A percentile compares a stretch with the other conserved stretches of the same genome.
phyloP scores from a whole-genome alignment of 169 alveolate species.

The Cryptosporidium bovis region DNA sequence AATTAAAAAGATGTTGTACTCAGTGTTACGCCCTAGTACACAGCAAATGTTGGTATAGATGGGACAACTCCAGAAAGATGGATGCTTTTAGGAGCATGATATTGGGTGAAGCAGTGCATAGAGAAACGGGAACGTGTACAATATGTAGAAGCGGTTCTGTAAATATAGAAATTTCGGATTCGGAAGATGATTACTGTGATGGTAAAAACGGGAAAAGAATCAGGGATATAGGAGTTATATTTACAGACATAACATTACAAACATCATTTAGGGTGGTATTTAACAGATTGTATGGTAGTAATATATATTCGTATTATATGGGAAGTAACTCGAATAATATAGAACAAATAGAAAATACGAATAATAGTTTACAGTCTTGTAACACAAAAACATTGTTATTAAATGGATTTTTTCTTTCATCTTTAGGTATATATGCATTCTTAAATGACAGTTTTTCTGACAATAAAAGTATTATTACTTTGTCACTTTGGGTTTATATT shows the following conservation, averaged over 20 bases:
- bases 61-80: conserved; percentile 36
- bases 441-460: conserved; percentile 16
- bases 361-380: conserved; percentile 8
- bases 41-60: conserved; percentile 36
- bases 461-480: conserved; percentile 31
- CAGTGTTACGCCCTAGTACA: conserved; percentile 60
- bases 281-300: conserved; percentile 32
- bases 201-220: background rate
- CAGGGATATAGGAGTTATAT: too few species aligned
- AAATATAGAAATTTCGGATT: conserved; percentile 1
- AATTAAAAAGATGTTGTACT: conserved; percentile 42
- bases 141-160: conserved; percentile 59
- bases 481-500: conserved; percentile 42
- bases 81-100: conserved; percentile 22
- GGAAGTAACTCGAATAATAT: background rate
- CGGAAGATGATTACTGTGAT: conserved; percentile 4
- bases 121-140: conserved; percentile 30
- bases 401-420: conserved; percentile 32
- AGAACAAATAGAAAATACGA: too few species aligned
- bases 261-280: conserved; percentile 14
- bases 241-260: background rate
- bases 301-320: conserved; percentile 22
- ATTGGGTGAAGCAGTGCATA: conserved; percentile 17
- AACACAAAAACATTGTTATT: conserved; percentile 1
- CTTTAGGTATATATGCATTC: conserved; percentile 6